Conservation (phyloP, 495 filamentous ascomycete species). For the Penicillium paxilli region DNA sequence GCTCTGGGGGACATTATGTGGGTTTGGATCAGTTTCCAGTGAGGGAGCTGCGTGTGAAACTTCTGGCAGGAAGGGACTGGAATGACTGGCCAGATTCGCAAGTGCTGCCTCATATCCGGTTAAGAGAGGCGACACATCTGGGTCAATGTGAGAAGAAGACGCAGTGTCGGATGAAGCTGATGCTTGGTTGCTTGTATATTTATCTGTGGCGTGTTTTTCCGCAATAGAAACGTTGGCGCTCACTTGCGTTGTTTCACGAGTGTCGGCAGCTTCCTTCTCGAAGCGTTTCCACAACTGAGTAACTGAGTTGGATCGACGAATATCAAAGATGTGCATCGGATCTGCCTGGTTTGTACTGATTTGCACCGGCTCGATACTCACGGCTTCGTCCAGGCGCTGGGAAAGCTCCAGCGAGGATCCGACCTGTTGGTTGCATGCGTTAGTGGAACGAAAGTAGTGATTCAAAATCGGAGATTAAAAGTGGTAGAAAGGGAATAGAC, state of each 20-base stretch:
- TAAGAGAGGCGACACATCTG: conserved; percentile 31
- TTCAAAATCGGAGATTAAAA: not conserved
- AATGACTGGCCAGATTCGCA: conserved; percentile 31
- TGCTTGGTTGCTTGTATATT: conserved; percentile 1
- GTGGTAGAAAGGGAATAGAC: no score
- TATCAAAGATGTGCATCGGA: conserved; percentile 49
- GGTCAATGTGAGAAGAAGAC: not conserved
- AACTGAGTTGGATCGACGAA: conserved; percentile 45
- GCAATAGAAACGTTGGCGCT: not conserved
- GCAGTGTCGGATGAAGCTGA: not conserved
- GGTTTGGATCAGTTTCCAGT: not conserved
- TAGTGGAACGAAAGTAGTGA: not conserved
- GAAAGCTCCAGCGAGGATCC: conserved; percentile 52
- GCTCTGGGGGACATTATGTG: not conserved
- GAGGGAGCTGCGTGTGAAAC: not conserved
- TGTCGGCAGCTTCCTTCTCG: conserved; percentile 11
- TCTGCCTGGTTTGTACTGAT: conserved; percentile 11
- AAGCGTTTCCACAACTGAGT: conserved; percentile 43
- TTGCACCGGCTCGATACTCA: conserved; percentile 14
- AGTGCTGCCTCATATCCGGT: conserved; percentile 53
- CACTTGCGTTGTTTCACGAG: conserved; percentile 1
- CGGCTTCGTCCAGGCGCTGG: conserved; percentile 50
- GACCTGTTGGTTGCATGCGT: conserved; percentile 36
- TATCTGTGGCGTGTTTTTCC: not conserved
- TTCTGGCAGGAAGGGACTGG: not conserved